Percentiles rank a stretch among this genome's conserved stretches.
Conservation (phyloP, 2,329 filamentous ascomycete species). For the Hypoxylon sp. region DNA sequence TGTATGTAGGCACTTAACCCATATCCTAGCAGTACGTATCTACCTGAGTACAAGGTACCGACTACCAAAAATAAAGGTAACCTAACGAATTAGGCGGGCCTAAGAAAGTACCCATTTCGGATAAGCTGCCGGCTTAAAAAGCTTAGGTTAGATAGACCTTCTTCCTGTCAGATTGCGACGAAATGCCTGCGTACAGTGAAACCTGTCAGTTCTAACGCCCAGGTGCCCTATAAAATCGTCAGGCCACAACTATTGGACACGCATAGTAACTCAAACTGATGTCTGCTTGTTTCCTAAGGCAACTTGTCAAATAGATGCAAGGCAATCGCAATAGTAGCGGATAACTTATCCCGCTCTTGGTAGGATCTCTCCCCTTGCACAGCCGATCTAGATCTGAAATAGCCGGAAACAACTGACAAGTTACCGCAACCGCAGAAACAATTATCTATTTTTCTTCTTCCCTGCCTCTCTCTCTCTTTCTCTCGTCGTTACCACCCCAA, state of each 20-base stretch:
- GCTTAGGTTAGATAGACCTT: slow-evolving; percentile 37
- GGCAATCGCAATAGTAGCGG: slow-evolving; percentile 38
- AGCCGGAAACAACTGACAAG: slow-evolving; percentile 36
- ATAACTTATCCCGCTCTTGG: slow-evolving; percentile 38
- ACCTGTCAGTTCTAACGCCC: slow-evolving; percentile 35
- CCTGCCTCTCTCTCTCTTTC: neutral
- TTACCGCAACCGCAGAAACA: slow-evolving; percentile 25
- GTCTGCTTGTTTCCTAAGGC: slow-evolving; percentile 30
- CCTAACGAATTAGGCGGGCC: slow-evolving; percentile 7
- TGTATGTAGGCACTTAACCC: neutral
- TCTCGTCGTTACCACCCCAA: slow-evolving; percentile 32
- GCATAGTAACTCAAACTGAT: slow-evolving; percentile 24
- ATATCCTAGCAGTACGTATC: neutral
- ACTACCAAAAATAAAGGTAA: neutral
- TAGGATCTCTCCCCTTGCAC: slow-evolving; percentile 26
- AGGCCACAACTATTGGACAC: slow-evolving; percentile 26
- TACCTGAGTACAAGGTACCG: neutral
- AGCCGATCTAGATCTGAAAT: slow-evolving; percentile 25
- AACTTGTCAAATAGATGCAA: slow-evolving; percentile 36
- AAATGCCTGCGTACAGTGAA: slow-evolving; percentile 25
- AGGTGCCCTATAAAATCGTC: slow-evolving; percentile 15
- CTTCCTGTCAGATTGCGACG: slow-evolving; percentile 34
- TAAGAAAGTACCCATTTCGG: slow-evolving; percentile 19
- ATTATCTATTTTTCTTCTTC: neutral
- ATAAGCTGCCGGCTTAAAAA: slow-evolving; percentile 39